A percentile compares a stretch with the other conserved stretches of the same genome.
Evolutionary conservation across 352 stramenopile species (phyloP).

Genomic region (Globisporangium megalacanthum): DNA sequence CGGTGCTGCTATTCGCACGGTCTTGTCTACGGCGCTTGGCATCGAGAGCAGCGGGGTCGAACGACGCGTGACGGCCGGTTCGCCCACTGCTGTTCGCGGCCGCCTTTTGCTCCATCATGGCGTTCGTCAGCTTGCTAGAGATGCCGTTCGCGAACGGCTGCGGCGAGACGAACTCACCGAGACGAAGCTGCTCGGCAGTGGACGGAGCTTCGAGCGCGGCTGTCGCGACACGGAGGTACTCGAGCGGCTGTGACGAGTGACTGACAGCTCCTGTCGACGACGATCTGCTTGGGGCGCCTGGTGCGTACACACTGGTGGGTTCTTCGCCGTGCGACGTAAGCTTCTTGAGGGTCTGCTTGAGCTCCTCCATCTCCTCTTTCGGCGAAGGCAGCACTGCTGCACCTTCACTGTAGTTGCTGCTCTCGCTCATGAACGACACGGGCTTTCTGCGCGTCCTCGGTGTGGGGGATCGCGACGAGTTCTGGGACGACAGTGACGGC

Average conservation of each 20-base stretch:
- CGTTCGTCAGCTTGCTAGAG: conserved; percentile 3
- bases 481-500: neutral
- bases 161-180: conserved; percentile 16
- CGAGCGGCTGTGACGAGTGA: conserved; percentile 2
- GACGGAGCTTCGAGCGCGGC: conserved; percentile 8
- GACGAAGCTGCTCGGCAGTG: conserved; percentile 18
- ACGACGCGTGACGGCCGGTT: conserved; percentile 13
- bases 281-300: conserved; percentile 1
- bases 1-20: neutral
- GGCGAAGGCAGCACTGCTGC: conserved; percentile 26
- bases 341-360: conserved; percentile 69
- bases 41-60: conserved; percentile 15
- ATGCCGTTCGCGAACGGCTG: conserved; percentile 5
- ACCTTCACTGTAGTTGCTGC: conserved; percentile 3
- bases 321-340: conserved; percentile 34
- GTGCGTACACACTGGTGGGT: conserved; percentile 4
- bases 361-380: conserved; percentile 55
- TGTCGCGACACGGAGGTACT: conserved; percentile 27
- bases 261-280: neutral
- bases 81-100: neutral
- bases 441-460: neutral
- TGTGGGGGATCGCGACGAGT: neutral
- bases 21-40: conserved; percentile 8
- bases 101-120: neutral
- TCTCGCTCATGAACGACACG: conserved; percentile 8